Conservation (phyloP, 2,329 filamentous ascomycete genomes). For the Sarocladium brachiariae region DNA sequence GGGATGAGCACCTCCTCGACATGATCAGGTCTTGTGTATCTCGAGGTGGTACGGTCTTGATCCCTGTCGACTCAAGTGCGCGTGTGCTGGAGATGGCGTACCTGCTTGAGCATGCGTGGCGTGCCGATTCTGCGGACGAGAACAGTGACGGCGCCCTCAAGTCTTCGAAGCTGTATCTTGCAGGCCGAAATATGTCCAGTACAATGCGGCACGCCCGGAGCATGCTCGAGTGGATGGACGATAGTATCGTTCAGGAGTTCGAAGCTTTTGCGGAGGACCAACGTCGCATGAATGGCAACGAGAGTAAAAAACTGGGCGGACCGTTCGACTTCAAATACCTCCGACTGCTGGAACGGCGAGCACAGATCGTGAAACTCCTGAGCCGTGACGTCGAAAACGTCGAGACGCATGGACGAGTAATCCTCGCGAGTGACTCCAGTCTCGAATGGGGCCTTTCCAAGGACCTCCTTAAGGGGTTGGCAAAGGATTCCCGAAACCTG, state of each 20-base stretch:
- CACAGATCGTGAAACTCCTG: conserved; percentile 67
- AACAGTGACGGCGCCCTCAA: conserved; percentile 46
- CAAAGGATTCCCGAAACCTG: conserved; percentile 71
- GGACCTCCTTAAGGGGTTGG: conserved; percentile 67
- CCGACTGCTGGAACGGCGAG: conserved; percentile 73
- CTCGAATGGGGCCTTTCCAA: conserved; percentile 94
- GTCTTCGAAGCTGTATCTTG: conserved; percentile 65
- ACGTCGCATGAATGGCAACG: conserved; percentile 37
- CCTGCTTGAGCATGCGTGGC: conserved; percentile 87
- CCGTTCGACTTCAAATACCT: conserved; percentile 90
- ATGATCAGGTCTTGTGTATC: conserved; percentile 73
- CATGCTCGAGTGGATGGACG: conserved; percentile 99
- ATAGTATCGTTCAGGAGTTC: conserved; percentile 86
- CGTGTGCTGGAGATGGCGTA: conserved; percentile 88
- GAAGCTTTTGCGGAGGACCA: conserved; percentile 59
- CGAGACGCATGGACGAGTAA: conserved; percentile 56
- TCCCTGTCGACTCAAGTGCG: conserved; percentile 94
- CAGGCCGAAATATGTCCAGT: conserved; percentile 77
- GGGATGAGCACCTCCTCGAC: conserved; percentile 79
- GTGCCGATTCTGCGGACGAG: conserved; percentile 50
- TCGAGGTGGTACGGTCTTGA: conserved; percentile 82
- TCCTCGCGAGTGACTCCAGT: conserved; percentile 83
- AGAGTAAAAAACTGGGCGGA: conserved; percentile 48
- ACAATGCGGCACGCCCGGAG: conserved; percentile 88
- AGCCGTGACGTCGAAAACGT: conserved; percentile 37